phyloP scores from a whole-genome alignment of 2,329 filamentous ascomycete species.

The Pseudogymnoascus sp. region DNA sequence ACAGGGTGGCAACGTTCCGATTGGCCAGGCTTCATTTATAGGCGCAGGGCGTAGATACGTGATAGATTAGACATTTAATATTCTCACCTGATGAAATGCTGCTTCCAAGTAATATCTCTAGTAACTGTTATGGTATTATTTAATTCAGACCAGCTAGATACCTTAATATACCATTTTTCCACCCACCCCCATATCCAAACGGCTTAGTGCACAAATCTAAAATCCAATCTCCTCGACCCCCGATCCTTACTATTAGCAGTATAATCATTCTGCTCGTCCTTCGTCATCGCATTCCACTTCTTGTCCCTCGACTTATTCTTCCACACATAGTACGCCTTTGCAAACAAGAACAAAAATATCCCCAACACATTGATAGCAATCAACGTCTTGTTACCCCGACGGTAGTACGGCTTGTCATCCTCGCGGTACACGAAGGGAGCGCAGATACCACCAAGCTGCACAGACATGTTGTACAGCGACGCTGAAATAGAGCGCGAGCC shows the following conservation, averaged over 20 bases:
- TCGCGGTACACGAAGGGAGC: slow-evolving; percentile 39
- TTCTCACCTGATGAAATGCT: not conserved
- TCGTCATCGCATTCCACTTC: slow-evolving; percentile 39
- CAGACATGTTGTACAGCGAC: slow-evolving; percentile 52
- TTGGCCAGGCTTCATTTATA: not conserved
- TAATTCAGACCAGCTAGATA: not conserved
- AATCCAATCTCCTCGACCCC: slow-evolving; percentile 34
- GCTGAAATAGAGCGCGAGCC: slow-evolving; percentile 55
- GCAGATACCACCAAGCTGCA: slow-evolving; percentile 33
- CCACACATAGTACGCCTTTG: slow-evolving; percentile 42
- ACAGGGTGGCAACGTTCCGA: not conserved
- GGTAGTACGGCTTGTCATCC: slow-evolving; percentile 44
- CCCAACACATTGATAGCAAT: slow-evolving; percentile 41
- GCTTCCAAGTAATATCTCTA: not conserved
- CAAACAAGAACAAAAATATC: slow-evolving; percentile 36
- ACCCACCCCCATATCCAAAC: not conserved
- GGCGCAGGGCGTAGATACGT: not conserved
- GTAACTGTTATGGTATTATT: not conserved
- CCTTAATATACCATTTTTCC: not conserved
- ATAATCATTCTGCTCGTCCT: slow-evolving; percentile 39
- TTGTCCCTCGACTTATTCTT: slow-evolving; percentile 36
- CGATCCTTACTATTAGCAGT: slow-evolving; percentile 31
- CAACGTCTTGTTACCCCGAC: slow-evolving; percentile 46
- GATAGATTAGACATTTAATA: not conserved
- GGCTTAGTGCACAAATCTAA: slow-evolving; percentile 30